phyloP scores from a whole-genome alignment of 192 early-diverging fungal genomes.

The Gaertneriomyces semiglobifer region DNA sequence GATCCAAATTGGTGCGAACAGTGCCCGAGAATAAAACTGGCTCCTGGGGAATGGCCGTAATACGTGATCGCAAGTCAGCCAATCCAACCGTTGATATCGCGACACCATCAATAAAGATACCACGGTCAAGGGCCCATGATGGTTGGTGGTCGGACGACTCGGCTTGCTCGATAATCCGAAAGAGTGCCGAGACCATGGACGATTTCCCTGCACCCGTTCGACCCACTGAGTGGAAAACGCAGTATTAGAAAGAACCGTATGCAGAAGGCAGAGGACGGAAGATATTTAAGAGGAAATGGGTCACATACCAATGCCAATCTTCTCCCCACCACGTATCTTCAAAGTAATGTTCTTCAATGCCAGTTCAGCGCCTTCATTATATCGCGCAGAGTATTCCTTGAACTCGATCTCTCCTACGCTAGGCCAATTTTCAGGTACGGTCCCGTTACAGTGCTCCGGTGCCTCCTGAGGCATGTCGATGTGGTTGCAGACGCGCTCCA shows the following conservation, averaged over 20 bases:
- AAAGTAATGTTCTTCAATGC: conserved; percentile 38
- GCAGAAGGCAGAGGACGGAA: conserved; percentile 1
- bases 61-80: conserved; percentile 53
- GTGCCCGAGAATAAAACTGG: conserved; percentile 63
- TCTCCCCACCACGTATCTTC: conserved; percentile 35
- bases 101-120: conserved; percentile 62
- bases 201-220: conserved; percentile 43
- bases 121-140: not conserved
- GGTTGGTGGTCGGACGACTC: conserved; percentile 29
- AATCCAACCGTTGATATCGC: conserved; percentile 50
- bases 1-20: conserved; percentile 82
- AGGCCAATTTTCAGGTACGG: conserved; percentile 58
- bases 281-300: conserved; percentile 46
- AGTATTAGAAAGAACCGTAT: not conserved
- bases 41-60: conserved; percentile 85
- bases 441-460: not conserved
- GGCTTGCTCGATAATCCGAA: conserved; percentile 50
- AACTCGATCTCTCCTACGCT: conserved; percentile 46
- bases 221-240: conserved; percentile 18
- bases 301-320: conserved; percentile 45
- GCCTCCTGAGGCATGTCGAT: too few species aligned
- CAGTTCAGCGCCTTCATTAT: conserved; percentile 24
- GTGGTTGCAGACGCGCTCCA: too few species aligned
- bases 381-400: conserved; percentile 32
- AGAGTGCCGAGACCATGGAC: conserved; percentile 34